Evolutionary conservation across 2,329 filamentous ascomycete species (phyloP).

Genomic region (Cladosporium sp.): DNA sequence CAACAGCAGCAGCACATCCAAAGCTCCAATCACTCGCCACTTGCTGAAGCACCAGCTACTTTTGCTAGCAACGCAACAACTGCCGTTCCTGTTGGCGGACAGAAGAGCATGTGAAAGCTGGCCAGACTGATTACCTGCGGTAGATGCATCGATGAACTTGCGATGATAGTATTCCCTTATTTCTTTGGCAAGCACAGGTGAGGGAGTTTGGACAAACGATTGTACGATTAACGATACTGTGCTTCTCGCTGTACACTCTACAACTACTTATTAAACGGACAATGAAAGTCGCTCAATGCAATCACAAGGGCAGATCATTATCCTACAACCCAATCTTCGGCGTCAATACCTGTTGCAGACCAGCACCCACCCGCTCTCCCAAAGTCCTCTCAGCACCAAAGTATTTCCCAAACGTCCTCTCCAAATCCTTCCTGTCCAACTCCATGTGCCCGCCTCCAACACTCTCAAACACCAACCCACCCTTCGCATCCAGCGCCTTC

Average conservation of each 20-base stretch:
- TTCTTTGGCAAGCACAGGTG: too few relatives aligned
- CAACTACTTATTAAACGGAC: background rate
- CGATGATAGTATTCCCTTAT: too few relatives aligned
- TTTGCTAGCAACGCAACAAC: slow-evolving; percentile 6
- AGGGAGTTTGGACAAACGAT: background rate
- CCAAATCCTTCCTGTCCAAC: slow-evolving; percentile 63
- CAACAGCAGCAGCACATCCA: background rate
- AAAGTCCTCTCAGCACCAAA: slow-evolving; percentile 49
- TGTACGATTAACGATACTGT: slow-evolving; percentile 4
- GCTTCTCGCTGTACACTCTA: background rate
- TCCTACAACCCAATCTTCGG: background rate
- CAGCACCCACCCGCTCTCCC: background rate
- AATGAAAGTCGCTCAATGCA: background rate
- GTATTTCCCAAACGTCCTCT: slow-evolving; percentile 61
- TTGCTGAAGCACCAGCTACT: slow-evolving; percentile 12
- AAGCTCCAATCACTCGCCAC: slow-evolving; percentile 12
- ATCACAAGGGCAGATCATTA: background rate
- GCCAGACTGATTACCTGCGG: too few relatives aligned
- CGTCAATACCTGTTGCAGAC: background rate
- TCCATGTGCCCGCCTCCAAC: slow-evolving; percentile 80
- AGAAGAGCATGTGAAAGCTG: too few relatives aligned
- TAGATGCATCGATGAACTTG: too few relatives aligned
- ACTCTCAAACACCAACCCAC: slow-evolving; percentile 69
- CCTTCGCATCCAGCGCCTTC: slow-evolving; percentile 71
- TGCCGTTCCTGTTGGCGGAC: background rate